Evolutionary conservation across 176 grass and related monocot species (phyloP), one percentile per base, ranked within the genome.

Genomic region (Luzula sylvatica): DNA sequence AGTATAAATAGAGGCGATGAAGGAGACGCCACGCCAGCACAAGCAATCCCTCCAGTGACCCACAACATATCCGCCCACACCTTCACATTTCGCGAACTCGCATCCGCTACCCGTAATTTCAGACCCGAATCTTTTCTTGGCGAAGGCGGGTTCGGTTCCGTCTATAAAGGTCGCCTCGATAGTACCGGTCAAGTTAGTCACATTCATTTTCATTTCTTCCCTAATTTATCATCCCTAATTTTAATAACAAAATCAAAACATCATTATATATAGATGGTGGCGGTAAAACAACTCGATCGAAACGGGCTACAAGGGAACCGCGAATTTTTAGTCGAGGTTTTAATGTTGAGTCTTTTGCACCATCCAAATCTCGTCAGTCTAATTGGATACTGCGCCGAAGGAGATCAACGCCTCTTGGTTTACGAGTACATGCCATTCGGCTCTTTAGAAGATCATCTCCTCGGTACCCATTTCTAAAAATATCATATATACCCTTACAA

Each of bases 81-180:
- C 43, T 69, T 69, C 23, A 69, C 65, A 26, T 69, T 69, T 28
- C 51, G 65, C 20, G 65, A 69, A 38, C 65, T 69, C 32, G 65
- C 23, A 26, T 20, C n/a, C 8, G 65, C 65, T 15, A 69, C 65
- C 9, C 20, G 42, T 26, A 69, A 69, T 39, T 69, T 69, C 53
- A 69, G 65, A 56, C 65, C 65, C 53, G 65, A 69, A 51, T 69
- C 50, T 22, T 69, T 69, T 51, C 35, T 69, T 42, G 65, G 65
- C 5, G 65, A 69, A 69, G 65, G 65, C 2, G 65, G 65, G 12
- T 69, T 69, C 0, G 65, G 65, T 1, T 50, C 39, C 42, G 65
- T 69, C 6, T 69, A 69, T 56, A 69, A 43, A 69, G 65, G 65
- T 41, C 52, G 15, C 11, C 48, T 69, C 23, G 65, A 47, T 55